Evolutionary conservation across 2,329 filamentous ascomycete genomes (phyloP).

Genomic region (Phialophora chinensis): DNA sequence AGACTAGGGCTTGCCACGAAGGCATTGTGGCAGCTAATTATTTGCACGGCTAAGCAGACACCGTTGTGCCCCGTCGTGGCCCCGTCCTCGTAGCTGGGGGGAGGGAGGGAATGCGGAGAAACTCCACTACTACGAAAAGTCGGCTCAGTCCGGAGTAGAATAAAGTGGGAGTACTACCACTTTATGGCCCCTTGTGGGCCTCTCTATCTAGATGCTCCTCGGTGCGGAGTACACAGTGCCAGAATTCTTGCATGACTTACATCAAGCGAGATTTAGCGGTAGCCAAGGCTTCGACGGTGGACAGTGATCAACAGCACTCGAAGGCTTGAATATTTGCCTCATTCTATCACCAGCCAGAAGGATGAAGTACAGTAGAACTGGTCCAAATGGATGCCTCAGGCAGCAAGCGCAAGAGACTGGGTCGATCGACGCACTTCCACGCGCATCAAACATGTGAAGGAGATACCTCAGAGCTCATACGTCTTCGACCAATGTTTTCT

Average conservation of each 20-base stretch:
- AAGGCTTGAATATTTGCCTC: background rate
- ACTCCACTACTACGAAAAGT: background rate
- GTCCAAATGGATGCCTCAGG: background rate
- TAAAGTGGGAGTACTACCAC: no score
- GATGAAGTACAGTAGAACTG: background rate
- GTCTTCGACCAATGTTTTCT: background rate
- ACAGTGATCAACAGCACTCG: background rate
- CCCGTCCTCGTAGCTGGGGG: background rate
- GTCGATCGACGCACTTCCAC: background rate
- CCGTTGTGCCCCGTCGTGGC: background rate
- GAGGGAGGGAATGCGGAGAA: background rate
- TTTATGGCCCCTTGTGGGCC: background rate
- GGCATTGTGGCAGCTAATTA: background rate
- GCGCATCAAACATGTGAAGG: background rate
- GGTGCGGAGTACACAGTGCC: background rate
- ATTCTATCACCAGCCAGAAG: background rate
- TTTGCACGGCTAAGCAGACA: background rate
- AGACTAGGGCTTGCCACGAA: background rate
- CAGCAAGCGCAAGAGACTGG: background rate
- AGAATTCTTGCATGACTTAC: background rate
- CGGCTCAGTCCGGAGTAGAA: no score
- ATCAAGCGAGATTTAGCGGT: background rate
- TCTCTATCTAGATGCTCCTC: background rate
- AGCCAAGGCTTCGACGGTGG: background rate
- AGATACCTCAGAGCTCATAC: background rate